Evolutionary conservation across 768 basidiomycete genomes (phyloP).

Genomic region (Tricholoma flavovirens): DNA sequence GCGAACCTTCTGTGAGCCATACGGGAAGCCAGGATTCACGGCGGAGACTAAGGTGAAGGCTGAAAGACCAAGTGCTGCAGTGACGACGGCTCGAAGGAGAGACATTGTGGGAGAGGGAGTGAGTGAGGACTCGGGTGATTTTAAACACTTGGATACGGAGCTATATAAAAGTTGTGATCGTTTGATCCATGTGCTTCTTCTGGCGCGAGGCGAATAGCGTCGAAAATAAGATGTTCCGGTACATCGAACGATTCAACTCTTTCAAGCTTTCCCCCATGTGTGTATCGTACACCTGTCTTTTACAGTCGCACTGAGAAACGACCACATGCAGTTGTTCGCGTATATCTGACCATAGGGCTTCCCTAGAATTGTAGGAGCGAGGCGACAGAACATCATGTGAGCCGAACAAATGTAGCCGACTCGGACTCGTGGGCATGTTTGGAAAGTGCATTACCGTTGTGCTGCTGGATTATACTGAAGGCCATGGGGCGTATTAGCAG

Average conservation of each 20-base stretch:
- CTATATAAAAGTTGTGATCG: not conserved
- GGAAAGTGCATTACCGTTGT: not conserved
- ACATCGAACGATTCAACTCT: not conserved
- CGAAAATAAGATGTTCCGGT: not conserved
- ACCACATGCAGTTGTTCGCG: not conserved
- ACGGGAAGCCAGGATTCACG: conserved; percentile 57
- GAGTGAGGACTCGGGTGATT: conserved; percentile 1
- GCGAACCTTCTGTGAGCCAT: conserved; percentile 67
- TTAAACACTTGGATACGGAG: not conserved
- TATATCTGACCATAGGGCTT: not conserved
- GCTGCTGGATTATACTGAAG: too few species aligned
- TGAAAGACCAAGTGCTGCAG: conserved; percentile 23
- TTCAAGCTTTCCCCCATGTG: too few species aligned
- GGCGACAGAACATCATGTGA: not conserved
- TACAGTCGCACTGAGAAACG: not conserved
- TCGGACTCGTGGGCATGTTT: not conserved
- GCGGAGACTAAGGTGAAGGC: conserved; percentile 24
- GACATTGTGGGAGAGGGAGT: conserved; percentile 7
- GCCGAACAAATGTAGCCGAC: not conserved
- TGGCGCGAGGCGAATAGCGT: not conserved
- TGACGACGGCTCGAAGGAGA: conserved; percentile 12
- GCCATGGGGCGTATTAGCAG: not conserved
- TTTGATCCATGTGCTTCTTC: conserved; percentile 2
- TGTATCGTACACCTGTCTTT: not conserved
- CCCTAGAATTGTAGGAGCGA: not conserved